Conservation (phyloP, 2,329 filamentous ascomycete species). For the Chlorencoelia australis region DNA sequence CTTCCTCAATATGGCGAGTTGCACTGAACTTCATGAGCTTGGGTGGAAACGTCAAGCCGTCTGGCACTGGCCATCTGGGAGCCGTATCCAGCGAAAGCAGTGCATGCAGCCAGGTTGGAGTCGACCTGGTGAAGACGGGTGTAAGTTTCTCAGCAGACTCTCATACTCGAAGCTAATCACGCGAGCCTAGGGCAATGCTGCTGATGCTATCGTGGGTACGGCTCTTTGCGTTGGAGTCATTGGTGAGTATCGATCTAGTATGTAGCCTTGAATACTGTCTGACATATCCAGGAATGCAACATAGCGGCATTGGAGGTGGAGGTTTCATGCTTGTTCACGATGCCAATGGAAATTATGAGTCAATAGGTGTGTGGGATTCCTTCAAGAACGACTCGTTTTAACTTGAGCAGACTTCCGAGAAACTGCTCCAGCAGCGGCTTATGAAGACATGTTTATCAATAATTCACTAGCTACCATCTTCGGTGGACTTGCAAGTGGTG, state of each 20-base stretch:
- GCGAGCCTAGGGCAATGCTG: conserved; percentile 51
- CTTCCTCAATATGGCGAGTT: no score
- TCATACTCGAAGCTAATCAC: conserved; percentile 11
- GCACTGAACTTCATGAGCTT: no score
- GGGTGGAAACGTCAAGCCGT: no score
- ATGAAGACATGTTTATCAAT: conserved; percentile 73
- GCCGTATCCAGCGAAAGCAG: conserved; percentile 43
- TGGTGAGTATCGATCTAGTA: conserved; percentile 32
- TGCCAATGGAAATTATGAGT: conserved; percentile 66
- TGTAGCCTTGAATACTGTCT: conserved; percentile 6
- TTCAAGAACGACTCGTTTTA: background rate
- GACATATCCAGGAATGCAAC: conserved; percentile 51
- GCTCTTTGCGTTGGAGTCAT: conserved; percentile 67
- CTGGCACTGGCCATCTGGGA: conserved; percentile 25
- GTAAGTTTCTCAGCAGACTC: conserved; percentile 21
- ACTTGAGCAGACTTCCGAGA: conserved; percentile 64
- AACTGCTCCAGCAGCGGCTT: conserved; percentile 71
- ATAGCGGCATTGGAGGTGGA: conserved; percentile 77
- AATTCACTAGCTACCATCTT: conserved; percentile 56
- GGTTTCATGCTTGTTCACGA: conserved; percentile 79
- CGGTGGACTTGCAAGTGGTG: conserved; percentile 62
- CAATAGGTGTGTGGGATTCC: conserved; percentile 38
- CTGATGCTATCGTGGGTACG: conserved; percentile 65
- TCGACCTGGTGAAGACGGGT: conserved; percentile 38
- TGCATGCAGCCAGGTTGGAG: conserved; percentile 42